Evolutionary conservation across 495 filamentous ascomycete genomes (phyloP), one percentile per base, ranked within the genome.

Genomic region (Haplographium delicatum): DNA sequence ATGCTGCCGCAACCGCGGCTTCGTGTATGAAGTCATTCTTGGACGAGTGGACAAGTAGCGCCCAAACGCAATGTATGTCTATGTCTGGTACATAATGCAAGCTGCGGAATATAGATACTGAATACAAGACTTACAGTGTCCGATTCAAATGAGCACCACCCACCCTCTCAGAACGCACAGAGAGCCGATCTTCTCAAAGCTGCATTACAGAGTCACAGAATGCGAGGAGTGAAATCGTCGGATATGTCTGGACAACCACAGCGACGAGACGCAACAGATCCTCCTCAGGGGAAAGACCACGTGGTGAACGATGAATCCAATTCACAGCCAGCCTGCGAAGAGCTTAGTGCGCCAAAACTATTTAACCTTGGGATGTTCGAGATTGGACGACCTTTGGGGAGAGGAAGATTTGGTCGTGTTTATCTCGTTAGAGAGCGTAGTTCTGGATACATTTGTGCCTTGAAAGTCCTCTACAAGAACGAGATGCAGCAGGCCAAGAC

Each of bases 351-450:
- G 31, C 79, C 82, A 1, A 91, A 84, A 57, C 76, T 88, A 41
- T 86, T 91, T 62, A 88, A 96, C 55, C 83, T 97, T 2, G 89
- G 91, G 64, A 96, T 97, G 91, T 97, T 97, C 60, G 91, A 97
- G 61, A 96, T 97, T 58, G 91, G 91, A 5, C 86, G 89, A 44
- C 91, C 93, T 3, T 72, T 97, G 4, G 91, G 93, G 11, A 97
- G 96, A 68, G 91, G 93, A 50, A 97, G 96, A 67, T 96, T 96
- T 59, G 91, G 93, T 3, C 79, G 91, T 38, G 91, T 97, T 0
- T 96, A 97, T 63, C 80, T 97, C 2, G 91, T 90, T 35, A 87
- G 89, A 48, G 90, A 97, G 65, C 80, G 89, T 26, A 83, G 78
- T 31, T 86, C 79, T 15, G 86, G 86, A 55, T 96, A 95, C 66